phyloP scores from a whole-genome alignment of 306 rosid species.

The Myrica gale region DNA sequence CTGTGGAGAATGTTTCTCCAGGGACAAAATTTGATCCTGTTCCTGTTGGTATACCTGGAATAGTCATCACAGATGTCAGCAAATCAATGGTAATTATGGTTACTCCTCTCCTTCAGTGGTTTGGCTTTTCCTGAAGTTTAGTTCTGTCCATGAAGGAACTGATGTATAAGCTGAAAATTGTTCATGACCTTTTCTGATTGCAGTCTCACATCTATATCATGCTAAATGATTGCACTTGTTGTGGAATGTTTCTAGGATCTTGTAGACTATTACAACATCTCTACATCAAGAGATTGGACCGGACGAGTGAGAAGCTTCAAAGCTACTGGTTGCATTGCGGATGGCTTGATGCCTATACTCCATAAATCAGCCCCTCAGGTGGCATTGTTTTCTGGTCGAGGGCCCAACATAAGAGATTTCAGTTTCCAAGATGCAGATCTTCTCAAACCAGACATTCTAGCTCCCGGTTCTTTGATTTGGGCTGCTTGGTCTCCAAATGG shows the following conservation, averaged over 20 bases:
- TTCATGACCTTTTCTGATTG: background rate
- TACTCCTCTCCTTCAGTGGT: slow-evolving; percentile 2
- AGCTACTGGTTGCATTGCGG: slow-evolving; percentile 79
- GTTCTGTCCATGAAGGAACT: background rate
- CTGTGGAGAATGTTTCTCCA: slow-evolving; percentile 87
- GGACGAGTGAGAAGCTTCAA: slow-evolving; percentile 88
- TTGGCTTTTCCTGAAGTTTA: background rate
- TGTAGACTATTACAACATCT: slow-evolving; percentile 74
- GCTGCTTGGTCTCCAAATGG: slow-evolving; percentile 99
- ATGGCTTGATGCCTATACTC: slow-evolving; percentile 86
- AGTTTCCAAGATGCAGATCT: slow-evolving; percentile 97
- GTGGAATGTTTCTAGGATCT: slow-evolving; percentile 59
- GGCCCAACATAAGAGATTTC: slow-evolving; percentile 92
- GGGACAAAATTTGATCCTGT: slow-evolving; percentile 98
- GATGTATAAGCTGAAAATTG: background rate
- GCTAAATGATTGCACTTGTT: background rate
- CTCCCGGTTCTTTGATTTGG: slow-evolving; percentile 99
- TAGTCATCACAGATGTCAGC: slow-evolving; percentile 74
- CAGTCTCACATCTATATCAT: slow-evolving; percentile 2
- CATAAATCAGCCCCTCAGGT: slow-evolving; percentile 98
- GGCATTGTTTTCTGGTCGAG: slow-evolving; percentile 91
- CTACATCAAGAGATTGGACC: slow-evolving; percentile 97
- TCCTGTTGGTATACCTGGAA: slow-evolving; percentile 87
- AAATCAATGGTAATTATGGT: slow-evolving; percentile 66
- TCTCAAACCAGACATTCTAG: slow-evolving; percentile 96